Evolutionary conservation across 192 early-diverging fungal genomes (phyloP), one percentile per base, ranked within the genome.

Genomic region (Paraglomus occultum): DNA sequence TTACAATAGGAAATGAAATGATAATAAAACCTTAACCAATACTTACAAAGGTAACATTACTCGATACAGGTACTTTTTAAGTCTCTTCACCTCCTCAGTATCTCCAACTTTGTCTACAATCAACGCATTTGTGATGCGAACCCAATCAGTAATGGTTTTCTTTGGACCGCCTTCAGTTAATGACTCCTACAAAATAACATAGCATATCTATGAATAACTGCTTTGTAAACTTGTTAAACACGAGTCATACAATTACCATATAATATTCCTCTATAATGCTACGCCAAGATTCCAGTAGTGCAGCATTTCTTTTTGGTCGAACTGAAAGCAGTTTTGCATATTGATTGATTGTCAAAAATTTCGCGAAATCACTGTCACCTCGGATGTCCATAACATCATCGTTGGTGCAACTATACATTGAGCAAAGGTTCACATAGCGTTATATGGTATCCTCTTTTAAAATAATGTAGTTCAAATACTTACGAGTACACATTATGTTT

Each of bases 1-100:
- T 3, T n/a, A n/a, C n/a, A n/a, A n/a, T n/a, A n/a, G n/a, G n/a
- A n/a, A n/a, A n/a, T n/a, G n/a, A n/a, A n/a, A n/a, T n/a, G n/a
- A n/a, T n/a, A n/a, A n/a, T n/a, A n/a, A n/a, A n/a, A n/a, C n/a
- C n/a, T n/a, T n/a, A n/a, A n/a, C n/a, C n/a, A n/a, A n/a, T n/a
- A n/a, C n/a, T n/a, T n/a, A 57, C 54, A 57, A 23, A 57, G 54
- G 53, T 55, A 38, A 55, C 53, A 55, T 50, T 50, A 50, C 49
- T 50, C 15, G 1, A 57, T 57, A 57, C 40, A 31, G 22, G 40
- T 57, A 57, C 8, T 23, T 57, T 57, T 57, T 57, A 10, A 57
- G 3, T 3, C 31, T 57, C 31, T 10, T 22, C 3, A 12, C 22
- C 2, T 22, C 40, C 22, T 57, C 18, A 22, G 54, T 57, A 57